Percentiles rank a stretch among this genome's conserved stretches.
Evolutionary conservation across 208 protist species (phyloP).

Genomic region (Acanthamoeba sp.): DNA sequence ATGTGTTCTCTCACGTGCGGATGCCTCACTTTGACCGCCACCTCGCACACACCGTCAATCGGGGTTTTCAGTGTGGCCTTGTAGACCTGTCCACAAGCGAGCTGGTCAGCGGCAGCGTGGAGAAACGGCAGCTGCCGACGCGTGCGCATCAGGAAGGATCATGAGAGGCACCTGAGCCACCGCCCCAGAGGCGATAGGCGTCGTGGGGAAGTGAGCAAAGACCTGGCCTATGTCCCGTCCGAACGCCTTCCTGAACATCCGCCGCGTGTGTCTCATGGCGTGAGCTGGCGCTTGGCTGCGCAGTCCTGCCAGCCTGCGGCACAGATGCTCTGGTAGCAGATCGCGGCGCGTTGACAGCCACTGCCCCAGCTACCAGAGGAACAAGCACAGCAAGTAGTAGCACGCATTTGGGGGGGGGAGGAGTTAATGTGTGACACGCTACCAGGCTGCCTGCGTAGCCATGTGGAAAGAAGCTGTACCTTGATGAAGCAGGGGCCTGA

Average conservation of each 20-base stretch:
- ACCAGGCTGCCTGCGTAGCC: too few relatives aligned
- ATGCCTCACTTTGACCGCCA: slow-evolving; percentile 21
- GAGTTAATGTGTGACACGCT: too few relatives aligned
- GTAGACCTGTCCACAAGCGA: not conserved
- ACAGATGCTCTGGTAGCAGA: slow-evolving; percentile 24
- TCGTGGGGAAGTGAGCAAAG: not conserved
- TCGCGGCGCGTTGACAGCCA: slow-evolving; percentile 22
- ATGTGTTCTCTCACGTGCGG: slow-evolving; percentile 35
- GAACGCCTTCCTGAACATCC: slow-evolving; percentile 23
- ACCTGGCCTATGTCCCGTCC: not conserved
- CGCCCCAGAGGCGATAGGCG: slow-evolving; percentile 24
- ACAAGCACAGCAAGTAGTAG: too few relatives aligned
- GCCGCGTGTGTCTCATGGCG: not conserved
- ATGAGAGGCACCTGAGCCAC: slow-evolving; percentile 5
- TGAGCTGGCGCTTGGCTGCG: slow-evolving; percentile 16
- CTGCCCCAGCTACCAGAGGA: slow-evolving; percentile 25
- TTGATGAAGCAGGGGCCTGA: slow-evolving; percentile 51
- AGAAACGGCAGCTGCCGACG: too few relatives aligned
- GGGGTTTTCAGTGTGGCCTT: not conserved
- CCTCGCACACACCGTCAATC: not conserved
- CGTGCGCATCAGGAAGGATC: not conserved
- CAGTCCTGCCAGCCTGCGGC: not conserved
- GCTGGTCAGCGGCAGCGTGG: too few relatives aligned
- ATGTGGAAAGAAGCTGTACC: not conserved
- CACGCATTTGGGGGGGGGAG: too few relatives aligned